phyloP scores from a whole-genome alignment of 768 basidiomycete genomes.

The Pholiota molesta region DNA sequence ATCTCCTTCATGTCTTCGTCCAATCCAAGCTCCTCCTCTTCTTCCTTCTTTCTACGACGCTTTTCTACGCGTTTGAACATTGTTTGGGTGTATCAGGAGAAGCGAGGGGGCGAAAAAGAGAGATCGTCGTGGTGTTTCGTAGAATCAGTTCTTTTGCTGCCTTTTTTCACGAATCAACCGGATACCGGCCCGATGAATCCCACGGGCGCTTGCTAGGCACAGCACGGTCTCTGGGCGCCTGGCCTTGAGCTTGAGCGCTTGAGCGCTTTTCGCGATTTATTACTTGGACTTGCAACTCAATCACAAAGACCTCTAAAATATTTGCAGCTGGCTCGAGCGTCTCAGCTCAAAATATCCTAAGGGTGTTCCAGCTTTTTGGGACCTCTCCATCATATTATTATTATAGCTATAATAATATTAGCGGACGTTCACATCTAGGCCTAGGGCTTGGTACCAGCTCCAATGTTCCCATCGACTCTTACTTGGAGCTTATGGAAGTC shows the following conservation, averaged over 20 bases:
- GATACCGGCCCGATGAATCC: background rate
- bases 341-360: background rate
- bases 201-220: background rate
- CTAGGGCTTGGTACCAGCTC: background rate
- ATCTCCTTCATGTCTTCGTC: constrained; percentile 66
- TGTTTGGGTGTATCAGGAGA: background rate
- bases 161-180: background rate
- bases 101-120: background rate
- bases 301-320: too few species aligned
- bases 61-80: constrained; percentile 87
- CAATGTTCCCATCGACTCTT: background rate
- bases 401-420: too few species aligned
- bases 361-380: background rate
- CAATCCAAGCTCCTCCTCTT: constrained; percentile 66
- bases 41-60: constrained; percentile 57
- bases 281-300: too few species aligned
- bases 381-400: background rate
- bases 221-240: background rate
- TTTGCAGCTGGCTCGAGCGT: too few species aligned
- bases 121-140: background rate
- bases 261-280: background rate
- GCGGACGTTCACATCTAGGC: background rate
- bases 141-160: background rate
- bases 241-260: too few species aligned
- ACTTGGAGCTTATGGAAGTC: background rate